Evolutionary conservation across 2,329 filamentous ascomycete genomes (phyloP), one percentile per base, ranked within the genome.

Genomic region (Venturia carpophila): DNA sequence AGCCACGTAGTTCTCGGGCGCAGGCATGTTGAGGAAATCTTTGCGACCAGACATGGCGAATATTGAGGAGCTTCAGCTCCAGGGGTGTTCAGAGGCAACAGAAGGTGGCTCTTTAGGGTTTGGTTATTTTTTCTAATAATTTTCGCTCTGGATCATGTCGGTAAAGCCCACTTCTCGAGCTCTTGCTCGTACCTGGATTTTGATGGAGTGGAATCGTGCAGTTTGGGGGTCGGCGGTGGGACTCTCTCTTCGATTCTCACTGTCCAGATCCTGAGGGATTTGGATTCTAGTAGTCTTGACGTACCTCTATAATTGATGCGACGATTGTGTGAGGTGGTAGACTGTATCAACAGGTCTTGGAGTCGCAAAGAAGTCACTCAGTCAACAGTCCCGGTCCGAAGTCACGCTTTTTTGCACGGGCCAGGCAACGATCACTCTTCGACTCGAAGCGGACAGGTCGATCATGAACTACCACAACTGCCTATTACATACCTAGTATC

Each of bases 1-100:
- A 69, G 94, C 94, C 68, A 99, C 93, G 70, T 83, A 83, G 75
- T 83, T 83, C 71, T 83, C 81, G 56, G 81, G 81, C 71, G 81
- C 81, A 64, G 89, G 87, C 77, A 96, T 92, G 77, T 84, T 92
- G 67, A 97, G 78, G 73, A 97, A 97, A 77, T 97, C 92, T 80
- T 91, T 88, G 71, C 84, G 82, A 67, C 82, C 82, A 66, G 83
- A 82, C 85, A 87, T 87, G 60, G 15, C 37, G 52, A 24, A 34
- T 34, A 27, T 21, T 19, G 27, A n/a, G 52, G 52, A 58, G 52
- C 52, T 37, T 58, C 52, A 58, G 52, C 52, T n/a, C 52, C 52
- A 24, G 24, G 21, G n/a, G 27, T 34, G 27, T 56, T 37, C 52
- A 13, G 19, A 4, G 27, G 15, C 30, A 56, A n/a, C 34, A 37